Evolutionary conservation across 2,329 filamentous ascomycete genomes (phyloP).

Genomic region (Beauveria asiatica): DNA sequence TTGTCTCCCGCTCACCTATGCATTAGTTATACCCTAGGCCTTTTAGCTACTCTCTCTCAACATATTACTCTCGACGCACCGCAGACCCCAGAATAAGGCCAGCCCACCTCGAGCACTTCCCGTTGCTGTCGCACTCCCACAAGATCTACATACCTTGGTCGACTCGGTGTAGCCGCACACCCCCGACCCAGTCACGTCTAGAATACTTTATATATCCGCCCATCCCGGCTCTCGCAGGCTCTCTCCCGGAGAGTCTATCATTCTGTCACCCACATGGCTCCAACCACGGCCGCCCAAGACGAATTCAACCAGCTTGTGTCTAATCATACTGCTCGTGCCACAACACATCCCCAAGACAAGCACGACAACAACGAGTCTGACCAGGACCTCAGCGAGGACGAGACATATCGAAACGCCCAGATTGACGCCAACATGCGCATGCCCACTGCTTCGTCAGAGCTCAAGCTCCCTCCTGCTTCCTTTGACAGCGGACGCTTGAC

Average conservation of each 20-base stretch:
- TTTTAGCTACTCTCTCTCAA: neutral
- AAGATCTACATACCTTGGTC: conserved; percentile 2
- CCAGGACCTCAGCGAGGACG: conserved; percentile 50
- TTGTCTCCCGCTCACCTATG: neutral
- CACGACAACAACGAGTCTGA: conserved; percentile 39
- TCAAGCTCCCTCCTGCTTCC: conserved; percentile 53
- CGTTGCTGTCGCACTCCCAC: neutral
- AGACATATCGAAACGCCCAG: conserved; percentile 41
- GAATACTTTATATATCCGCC: conserved; percentile 6
- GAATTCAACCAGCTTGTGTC: conserved; percentile 57
- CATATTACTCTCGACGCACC: neutral
- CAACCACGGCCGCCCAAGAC: conserved; percentile 53
- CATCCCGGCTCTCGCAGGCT: conserved; percentile 8
- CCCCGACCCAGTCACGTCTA: neutral
- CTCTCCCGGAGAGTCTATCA: neutral
- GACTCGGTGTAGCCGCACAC: neutral
- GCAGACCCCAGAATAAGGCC: neutral
- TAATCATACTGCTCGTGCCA: conserved; percentile 40
- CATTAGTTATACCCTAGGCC: neutral
- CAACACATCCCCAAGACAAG: conserved; percentile 51
- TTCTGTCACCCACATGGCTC: conserved; percentile 29
- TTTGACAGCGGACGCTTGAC: conserved; percentile 65
- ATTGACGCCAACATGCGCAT: conserved; percentile 60
- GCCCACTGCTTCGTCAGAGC: conserved; percentile 40
- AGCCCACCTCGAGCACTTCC: neutral